Percentiles rank a stretch among this genome's conserved stretches.
Conservation (phyloP, 2,329 filamentous ascomycete species). For the Cladophialophora psammophila region DNA sequence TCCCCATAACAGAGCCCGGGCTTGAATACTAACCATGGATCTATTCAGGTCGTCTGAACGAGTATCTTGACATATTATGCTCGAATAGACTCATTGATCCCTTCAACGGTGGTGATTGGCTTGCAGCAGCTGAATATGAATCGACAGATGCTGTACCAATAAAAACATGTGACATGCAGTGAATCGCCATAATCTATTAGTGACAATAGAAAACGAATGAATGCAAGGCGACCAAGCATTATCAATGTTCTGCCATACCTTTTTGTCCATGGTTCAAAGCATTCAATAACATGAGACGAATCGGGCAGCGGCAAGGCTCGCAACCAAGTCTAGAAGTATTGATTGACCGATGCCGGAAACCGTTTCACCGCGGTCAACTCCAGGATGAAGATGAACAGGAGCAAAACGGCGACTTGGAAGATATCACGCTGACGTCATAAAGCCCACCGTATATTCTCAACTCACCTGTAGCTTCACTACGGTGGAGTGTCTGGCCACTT, state of each 20-base stretch:
- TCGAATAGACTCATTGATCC: neutral
- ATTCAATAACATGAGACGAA: neutral
- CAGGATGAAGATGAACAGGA: no score
- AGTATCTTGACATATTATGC: neutral
- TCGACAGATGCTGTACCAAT: neutral
- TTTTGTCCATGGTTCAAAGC: neutral
- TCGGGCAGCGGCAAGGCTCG: neutral
- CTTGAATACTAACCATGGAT: no score
- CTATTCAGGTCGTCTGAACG: neutral
- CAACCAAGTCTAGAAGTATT: neutral
- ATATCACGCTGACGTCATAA: neutral
- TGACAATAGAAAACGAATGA: conserved; percentile 7
- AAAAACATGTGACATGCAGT: neutral
- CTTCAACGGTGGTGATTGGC: neutral
- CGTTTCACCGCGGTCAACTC: neutral
- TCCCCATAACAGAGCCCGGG: no score
- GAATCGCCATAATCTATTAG: neutral
- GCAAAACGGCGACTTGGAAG: no score
- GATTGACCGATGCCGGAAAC: neutral
- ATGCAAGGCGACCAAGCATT: neutral
- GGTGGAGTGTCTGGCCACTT: neutral
- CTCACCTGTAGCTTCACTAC: neutral
- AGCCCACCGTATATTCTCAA: neutral
- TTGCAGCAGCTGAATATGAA: neutral
- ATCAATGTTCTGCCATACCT: conserved; percentile 16